Evolutionary conservation across 306 rosid species (phyloP).

Genomic region (Quercus alba): DNA sequence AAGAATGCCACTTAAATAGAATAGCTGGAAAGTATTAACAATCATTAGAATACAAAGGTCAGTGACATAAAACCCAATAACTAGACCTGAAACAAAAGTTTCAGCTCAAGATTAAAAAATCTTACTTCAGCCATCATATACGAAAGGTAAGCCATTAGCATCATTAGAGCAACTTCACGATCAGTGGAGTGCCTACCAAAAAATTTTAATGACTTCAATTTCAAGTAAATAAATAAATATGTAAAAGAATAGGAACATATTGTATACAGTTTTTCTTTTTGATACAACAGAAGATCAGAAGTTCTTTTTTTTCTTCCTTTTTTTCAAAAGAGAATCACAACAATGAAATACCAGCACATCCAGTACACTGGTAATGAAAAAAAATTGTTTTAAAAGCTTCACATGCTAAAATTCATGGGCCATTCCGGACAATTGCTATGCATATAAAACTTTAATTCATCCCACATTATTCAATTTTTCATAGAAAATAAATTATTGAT

Average conservation of each 20-base stretch:
- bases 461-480: neutral
- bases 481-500: neutral
- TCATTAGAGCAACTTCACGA: constrained; percentile 63
- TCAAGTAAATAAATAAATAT: neutral
- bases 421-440: neutral
- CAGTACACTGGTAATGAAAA: neutral
- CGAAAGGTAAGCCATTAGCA: constrained; percentile 59
- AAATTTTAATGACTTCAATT: constrained; percentile 3
- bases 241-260: neutral
- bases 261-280: neutral
- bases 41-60: constrained; percentile 6
- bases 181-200: constrained; percentile 54
- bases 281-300: neutral
- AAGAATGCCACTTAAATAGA: constrained; percentile 50
- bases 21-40: constrained; percentile 38
- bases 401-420: neutral
- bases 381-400: neutral
- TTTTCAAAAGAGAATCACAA: neutral
- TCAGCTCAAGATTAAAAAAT: constrained; percentile 6
- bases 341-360: neutral
- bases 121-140: constrained; percentile 60
- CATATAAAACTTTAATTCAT: neutral
- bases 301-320: neutral
- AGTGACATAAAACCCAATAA: neutral
- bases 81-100: neutral